These are phyloP conservation scores for Lecanicillium sp. DNA, from an alignment of 2,329 filamentous ascomycete genomes.

Conservation along the genomic window DNA sequence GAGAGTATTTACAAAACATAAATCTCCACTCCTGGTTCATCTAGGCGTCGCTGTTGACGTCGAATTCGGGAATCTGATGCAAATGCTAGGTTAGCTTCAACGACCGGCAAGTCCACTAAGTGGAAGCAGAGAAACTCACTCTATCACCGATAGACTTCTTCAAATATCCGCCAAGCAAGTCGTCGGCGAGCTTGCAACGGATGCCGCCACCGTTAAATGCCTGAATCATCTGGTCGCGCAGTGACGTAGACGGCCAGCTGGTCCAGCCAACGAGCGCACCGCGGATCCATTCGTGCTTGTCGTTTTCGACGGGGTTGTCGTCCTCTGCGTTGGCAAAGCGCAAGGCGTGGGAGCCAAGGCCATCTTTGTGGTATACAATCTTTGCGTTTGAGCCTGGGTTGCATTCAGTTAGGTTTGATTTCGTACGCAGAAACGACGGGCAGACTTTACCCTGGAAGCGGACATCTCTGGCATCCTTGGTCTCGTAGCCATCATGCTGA, in stretches of 20 bases:
- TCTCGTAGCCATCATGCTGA: conserved; percentile 21
- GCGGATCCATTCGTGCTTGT: conserved; percentile 21
- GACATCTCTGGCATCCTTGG: conserved; percentile 13
- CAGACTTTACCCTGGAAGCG: conserved; percentile 10
- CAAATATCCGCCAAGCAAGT: conserved; percentile 7
- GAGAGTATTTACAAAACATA: neutral
- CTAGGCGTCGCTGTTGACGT: neutral
- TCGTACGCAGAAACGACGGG: neutral
- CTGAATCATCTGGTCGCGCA: conserved; percentile 9
- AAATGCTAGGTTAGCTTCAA: too few species aligned
- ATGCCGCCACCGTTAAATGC: conserved; percentile 7
- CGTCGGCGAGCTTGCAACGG: conserved; percentile 9
- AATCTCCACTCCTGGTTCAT: too few species aligned
- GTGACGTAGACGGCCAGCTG: conserved; percentile 4
- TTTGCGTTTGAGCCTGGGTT: conserved; percentile 14
- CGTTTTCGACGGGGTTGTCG: conserved; percentile 18
- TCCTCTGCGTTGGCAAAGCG: conserved; percentile 17
- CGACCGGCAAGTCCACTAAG: neutral
- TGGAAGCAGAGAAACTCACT: conserved; percentile 2
- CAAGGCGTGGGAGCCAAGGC: conserved; percentile 22
- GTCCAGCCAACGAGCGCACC: conserved; percentile 14
- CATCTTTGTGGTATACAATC: conserved; percentile 27
- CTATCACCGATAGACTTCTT: conserved; percentile 6
- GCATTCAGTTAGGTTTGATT: too few species aligned
- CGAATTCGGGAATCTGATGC: neutral